Evolutionary conservation across 306 rosid genomes (phyloP), one percentile per base, ranked within the genome.

Genomic region (Prunus davidiana): DNA sequence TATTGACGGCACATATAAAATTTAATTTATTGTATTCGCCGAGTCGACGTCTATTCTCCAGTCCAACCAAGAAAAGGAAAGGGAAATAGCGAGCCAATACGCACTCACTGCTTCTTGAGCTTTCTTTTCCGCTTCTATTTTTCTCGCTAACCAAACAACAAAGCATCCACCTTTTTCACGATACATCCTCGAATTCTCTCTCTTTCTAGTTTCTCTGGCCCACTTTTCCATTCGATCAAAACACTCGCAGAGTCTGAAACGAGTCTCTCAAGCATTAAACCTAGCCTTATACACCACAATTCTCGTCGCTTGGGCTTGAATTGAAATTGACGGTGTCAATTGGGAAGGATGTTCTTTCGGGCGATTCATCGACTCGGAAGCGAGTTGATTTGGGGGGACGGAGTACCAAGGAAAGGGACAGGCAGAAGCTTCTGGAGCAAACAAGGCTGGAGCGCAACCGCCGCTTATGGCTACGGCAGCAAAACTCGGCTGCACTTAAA

Each of bases 301-400:
- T 28, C 25, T 28, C 49, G 47, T 34, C 25, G 58, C 61, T 83
- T 79, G 82, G 83, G 82, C 58, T 64, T 16, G 12, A 18, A 64
- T 85, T 72, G 67, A 24, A 79, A 80, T 81, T 72, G 71, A 71
- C 67, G 12, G 71, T 69, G 43, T 72, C 69, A 32, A 46, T 62
- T 56, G 30, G 27, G 82, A 62, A 54, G 71, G 70, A 93, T 94
- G 98, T 91, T 79, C 88, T 94, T 94, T 81, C 94, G 22, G 98
- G 98, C 77, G 98, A 94, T 91, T 85, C 98, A 1, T 94, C 97
- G 14, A 87, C 85, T 63, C 91, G 97, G 75, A 94, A 94, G 84
- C 96, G 98, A 18, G 98, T 94, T 8, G 97, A 91, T 91, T 90
- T 94, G 80, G 96, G 97, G 22, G 98, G 98, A 56, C 89, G 97